A percentile compares a stretch with the other conserved stretches of the same genome.
phyloP scores from a whole-genome alignment of 2,329 filamentous ascomycete genomes.

The Fusarium scirpi region DNA sequence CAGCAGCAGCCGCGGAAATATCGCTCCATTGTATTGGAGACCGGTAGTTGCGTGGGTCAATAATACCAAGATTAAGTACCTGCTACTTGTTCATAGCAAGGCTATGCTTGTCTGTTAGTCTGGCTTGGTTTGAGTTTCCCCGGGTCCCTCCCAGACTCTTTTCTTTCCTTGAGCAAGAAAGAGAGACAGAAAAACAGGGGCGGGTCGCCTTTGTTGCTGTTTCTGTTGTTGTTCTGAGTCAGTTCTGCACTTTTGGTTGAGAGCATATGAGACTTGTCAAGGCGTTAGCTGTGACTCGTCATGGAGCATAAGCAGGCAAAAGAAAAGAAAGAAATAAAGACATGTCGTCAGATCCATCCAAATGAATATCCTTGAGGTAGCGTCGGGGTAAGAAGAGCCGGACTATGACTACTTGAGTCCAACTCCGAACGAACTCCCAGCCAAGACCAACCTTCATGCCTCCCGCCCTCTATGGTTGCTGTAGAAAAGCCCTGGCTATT shows the following conservation, averaged over 20 bases:
- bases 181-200: constrained; percentile 13
- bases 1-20: constrained; percentile 10
- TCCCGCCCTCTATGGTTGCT: not conserved
- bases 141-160: not conserved
- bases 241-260: not conserved
- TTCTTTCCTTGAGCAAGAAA: not conserved
- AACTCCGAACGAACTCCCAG: not conserved
- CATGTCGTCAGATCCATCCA: constrained; percentile 10
- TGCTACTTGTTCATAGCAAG: constrained; percentile 5
- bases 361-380: constrained; percentile 16
- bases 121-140: constrained; percentile 19
- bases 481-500: not conserved
- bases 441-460: not conserved
- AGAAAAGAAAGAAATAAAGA: constrained; percentile 26
- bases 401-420: not conserved
- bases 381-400: constrained; percentile 14
- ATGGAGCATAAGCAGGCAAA: not conserved
- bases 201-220: not conserved
- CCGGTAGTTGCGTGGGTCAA: constrained; percentile 6
- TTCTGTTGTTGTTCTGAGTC: not conserved
- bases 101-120: constrained; percentile 4
- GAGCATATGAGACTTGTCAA: constrained; percentile 1
- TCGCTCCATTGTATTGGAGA: constrained; percentile 17
- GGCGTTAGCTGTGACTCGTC: constrained; percentile 22
- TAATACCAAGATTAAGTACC: constrained; percentile 8